A percentile compares a stretch with the other conserved stretches of the same genome.
Conservation (phyloP, 805 yeast species). For the Metschnikowia gruessii region DNA sequence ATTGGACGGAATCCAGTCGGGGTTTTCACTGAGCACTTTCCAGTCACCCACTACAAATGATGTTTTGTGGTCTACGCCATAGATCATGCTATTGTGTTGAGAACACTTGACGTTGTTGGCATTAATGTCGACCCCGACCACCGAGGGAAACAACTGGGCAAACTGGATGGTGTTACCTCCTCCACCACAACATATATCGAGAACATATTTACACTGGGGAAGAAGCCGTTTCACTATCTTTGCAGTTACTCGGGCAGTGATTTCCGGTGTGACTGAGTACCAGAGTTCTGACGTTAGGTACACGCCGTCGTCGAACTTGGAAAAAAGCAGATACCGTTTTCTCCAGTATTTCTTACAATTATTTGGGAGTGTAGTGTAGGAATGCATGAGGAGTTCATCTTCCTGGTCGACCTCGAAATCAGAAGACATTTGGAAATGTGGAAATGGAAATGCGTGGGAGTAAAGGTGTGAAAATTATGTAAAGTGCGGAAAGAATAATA, state of each 20-base stretch:
- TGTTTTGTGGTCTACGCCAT: constrained; percentile 54
- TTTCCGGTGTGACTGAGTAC: constrained; percentile 88
- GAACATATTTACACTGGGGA: constrained; percentile 45
- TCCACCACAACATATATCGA: constrained; percentile 83
- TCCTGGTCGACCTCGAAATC: constrained; percentile 16
- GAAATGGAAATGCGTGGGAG: too few species aligned
- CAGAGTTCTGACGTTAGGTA: constrained; percentile 70
- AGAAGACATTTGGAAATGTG: constrained; percentile 2
- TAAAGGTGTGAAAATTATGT: too few species aligned
- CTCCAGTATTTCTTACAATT: constrained; percentile 56
- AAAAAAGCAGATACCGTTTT: constrained; percentile 58
- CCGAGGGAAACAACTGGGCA: constrained; percentile 53
- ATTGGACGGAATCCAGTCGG: constrained; percentile 35
- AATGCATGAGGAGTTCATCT: constrained; percentile 39
- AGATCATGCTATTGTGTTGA: constrained; percentile 59
- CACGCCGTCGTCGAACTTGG: constrained; percentile 64
- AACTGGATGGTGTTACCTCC: constrained; percentile 85
- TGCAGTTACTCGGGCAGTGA: constrained; percentile 59
- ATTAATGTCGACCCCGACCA: constrained; percentile 63
- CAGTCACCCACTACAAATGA: constrained; percentile 51
- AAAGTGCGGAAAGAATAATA: too few species aligned
- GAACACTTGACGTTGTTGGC: constrained; percentile 64
- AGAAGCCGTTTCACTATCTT: constrained; percentile 49
- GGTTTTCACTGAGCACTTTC: constrained; percentile 27
- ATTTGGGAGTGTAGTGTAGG: constrained; percentile 37